Evolutionary conservation across 495 filamentous ascomycete species (phyloP), one percentile per base, ranked within the genome.

Genomic region (Xylaria venustula): DNA sequence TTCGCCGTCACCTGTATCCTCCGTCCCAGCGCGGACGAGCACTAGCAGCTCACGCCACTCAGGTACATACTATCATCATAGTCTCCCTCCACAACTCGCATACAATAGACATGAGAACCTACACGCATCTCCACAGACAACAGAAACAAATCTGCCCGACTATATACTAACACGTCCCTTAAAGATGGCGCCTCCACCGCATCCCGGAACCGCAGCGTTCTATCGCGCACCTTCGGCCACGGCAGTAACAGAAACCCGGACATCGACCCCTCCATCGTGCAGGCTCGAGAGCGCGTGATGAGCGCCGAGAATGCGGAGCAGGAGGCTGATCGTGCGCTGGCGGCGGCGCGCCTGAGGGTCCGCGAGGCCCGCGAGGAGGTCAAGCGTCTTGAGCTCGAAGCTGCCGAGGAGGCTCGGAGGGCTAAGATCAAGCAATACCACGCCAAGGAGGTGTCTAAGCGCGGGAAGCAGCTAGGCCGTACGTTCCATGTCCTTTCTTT

Each of bases 371-470:
- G 79, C 54, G 85, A 86, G 30, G 83, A 89, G 58, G 84, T 88
- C 7, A 84, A 80, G 75, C 71, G 72, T 19, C 71, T 90, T 7
- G 87, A 89, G 73, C 71, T 76, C 34, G 87, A 88, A 73, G 87
- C 86, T 0, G 75, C 79, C 54, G 85, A 88, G 68, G 84, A 88
- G 77, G 76, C 78, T 42, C 68, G 77, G 15, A 54, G 66, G 15
- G 87, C 87, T 20, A 87, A 83, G 76, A 84, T 88, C 46, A 90
- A 90, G 80, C 82, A 87, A 66, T 77, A 80, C 59, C 81, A 89
- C 63, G 86, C 85, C 0, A 82, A 76, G 57, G 76, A 78, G 58
- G 82, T 90, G 22, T 82, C 81, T 28, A 88, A 88, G 82, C 73
- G 85, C 25, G 86, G 82, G n/a, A 82, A 85, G 76, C 77, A 80